Conservation (phyloP, 495 filamentous ascomycete species). For the Penicillium crystallinum region DNA sequence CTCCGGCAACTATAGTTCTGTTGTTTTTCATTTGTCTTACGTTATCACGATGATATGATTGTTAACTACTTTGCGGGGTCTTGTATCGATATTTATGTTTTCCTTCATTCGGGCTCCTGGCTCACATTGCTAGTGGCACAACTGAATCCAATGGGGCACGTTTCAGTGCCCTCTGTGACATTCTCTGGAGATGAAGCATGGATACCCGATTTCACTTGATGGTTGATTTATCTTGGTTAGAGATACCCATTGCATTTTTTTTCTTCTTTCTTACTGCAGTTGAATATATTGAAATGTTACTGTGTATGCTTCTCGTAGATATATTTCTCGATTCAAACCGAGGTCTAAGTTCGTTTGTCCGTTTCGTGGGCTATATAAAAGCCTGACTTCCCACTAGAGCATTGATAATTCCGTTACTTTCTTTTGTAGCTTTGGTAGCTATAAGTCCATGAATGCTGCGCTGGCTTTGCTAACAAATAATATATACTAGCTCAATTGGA, state of each 20-base stretch:
- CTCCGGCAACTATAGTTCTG: conserved; percentile 32
- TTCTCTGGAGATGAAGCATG: neutral
- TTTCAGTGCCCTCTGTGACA: neutral
- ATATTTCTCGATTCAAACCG: neutral
- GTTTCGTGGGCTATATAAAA: too few species aligned
- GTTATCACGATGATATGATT: neutral
- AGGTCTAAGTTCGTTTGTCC: too few species aligned
- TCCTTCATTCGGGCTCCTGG: neutral
- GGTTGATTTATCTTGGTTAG: neutral
- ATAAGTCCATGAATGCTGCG: too few species aligned
- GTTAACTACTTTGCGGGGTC: neutral
- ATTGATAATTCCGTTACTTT: too few species aligned
- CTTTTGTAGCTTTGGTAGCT: too few species aligned
- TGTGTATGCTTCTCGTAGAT: too few species aligned
- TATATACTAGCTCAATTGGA: too few species aligned
- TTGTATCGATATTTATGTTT: neutral
- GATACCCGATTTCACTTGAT: neutral
- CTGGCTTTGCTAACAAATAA: too few species aligned
- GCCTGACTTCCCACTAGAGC: too few species aligned
- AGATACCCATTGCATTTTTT: neutral
- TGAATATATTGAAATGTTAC: neutral
- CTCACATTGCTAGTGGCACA: too few species aligned
- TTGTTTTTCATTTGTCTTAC: neutral
- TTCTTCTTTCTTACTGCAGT: neutral
- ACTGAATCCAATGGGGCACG: too few species aligned